A percentile compares a stretch with the other conserved stretches of the same genome.
These are phyloP conservation scores for Trichoderma koningiopsis DNA, from an alignment of 2,329 filamentous ascomycete species.

Conservation along the genomic window DNA sequence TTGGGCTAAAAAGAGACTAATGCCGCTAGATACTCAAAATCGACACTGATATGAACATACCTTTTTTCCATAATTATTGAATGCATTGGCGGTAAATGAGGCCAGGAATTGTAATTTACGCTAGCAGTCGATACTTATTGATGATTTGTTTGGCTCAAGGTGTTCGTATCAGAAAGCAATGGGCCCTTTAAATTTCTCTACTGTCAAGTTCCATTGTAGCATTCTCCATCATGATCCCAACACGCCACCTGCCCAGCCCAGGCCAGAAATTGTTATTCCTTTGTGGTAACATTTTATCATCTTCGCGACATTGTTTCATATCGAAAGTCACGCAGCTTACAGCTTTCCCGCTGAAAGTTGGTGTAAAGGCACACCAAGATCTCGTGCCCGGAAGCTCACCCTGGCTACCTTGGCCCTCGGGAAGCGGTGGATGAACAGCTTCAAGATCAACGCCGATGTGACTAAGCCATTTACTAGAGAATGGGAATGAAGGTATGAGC, in stretches of 20 bases:
- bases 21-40: background rate
- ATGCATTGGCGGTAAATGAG: background rate
- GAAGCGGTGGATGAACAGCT: background rate
- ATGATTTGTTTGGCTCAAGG: background rate
- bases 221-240: background rate
- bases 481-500: background rate
- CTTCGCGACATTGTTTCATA: background rate
- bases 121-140: background rate
- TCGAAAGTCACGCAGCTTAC: background rate
- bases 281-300: background rate
- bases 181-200: background rate
- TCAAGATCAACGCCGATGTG: background rate
- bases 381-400: background rate
- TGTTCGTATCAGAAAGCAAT: background rate
- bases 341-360: background rate
- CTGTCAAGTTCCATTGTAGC: background rate
- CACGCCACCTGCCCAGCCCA: background rate
- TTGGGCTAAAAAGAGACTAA: constrained; percentile 50
- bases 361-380: background rate
- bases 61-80: background rate
- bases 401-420: background rate
- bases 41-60: background rate
- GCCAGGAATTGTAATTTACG: background rate
- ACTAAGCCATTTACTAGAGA: background rate
- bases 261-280: background rate